These are phyloP conservation scores for Penicillium rolfsii DNA, from an alignment of 2,329 filamentous ascomycete species.

Conservation along the genomic window DNA sequence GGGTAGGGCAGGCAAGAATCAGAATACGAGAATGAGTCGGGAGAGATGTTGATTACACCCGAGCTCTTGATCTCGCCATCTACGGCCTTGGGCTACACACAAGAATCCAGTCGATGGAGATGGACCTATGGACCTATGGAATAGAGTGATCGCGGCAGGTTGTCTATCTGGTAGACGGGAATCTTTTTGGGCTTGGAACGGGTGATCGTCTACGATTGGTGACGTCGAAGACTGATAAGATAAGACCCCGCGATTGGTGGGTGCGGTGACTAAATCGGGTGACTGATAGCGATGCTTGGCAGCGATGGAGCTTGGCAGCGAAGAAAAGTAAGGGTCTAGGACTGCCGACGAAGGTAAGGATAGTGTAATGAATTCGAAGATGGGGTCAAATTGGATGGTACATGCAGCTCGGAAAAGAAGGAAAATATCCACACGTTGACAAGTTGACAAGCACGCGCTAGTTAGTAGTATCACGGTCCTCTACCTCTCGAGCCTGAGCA, in stretches of 20 bases:
- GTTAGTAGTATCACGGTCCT: background rate
- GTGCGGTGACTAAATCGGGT: slow-evolving; percentile 28
- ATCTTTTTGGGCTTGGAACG: background rate
- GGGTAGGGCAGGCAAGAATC: background rate
- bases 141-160: background rate
- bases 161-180: background rate
- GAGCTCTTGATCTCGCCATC: slow-evolving; percentile 10
- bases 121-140: background rate
- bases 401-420: background rate
- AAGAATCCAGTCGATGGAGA: background rate
- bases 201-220: slow-evolving; percentile 14
- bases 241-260: slow-evolving; percentile 30
- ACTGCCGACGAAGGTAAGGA: background rate
- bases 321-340: background rate
- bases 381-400: background rate
- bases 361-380: background rate
- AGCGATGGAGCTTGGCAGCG: slow-evolving; percentile 19
- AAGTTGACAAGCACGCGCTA: background rate
- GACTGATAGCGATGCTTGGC: slow-evolving; percentile 33
- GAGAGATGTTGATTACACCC: background rate
- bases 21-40: slow-evolving; percentile 9
- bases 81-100: background rate
- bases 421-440: background rate
- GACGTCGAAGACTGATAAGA: slow-evolving; percentile 36
- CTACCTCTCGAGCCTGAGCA: background rate